Evolutionary conservation across 108 stramenopile species (phyloP).

Genomic region (Craspedostauros australis): DNA sequence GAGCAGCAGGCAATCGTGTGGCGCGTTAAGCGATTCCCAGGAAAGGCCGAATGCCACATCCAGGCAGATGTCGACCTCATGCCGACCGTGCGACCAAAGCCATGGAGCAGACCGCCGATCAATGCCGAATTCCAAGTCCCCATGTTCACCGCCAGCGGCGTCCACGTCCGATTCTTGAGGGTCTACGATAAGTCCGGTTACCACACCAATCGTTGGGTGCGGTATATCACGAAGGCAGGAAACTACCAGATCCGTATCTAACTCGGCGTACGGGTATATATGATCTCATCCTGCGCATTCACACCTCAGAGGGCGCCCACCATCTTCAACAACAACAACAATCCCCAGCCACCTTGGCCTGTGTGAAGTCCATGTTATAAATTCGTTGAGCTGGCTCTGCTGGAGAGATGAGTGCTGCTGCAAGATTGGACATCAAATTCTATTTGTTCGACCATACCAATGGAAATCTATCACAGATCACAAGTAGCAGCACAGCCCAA

Average conservation of each 20-base stretch:
- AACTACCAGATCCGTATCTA: conserved; percentile 95
- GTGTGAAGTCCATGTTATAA: not conserved
- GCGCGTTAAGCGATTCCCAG: conserved; percentile 94
- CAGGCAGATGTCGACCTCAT: conserved; percentile 93
- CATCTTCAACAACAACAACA: no score
- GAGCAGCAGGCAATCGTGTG: conserved; percentile 97
- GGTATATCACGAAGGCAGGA: conserved; percentile 97
- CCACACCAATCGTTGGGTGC: conserved; percentile 95
- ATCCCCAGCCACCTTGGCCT: no score
- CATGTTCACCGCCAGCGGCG: conserved; percentile 97
- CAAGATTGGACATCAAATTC: no score
- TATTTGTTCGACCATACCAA: no score
- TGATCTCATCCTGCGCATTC: no score
- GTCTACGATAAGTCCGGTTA: conserved; percentile 98
- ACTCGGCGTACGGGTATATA: conserved; percentile 2
- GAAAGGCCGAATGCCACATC: conserved; percentile 90
- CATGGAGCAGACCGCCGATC: conserved; percentile 96
- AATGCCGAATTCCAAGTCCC: conserved; percentile 96
- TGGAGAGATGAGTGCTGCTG: no score
- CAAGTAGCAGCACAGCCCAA: no score
- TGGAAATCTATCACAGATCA: no score
- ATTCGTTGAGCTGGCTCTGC: not conserved
- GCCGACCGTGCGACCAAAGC: conserved; percentile 88
- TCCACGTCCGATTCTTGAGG: conserved; percentile 95
- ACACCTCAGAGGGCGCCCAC: no score